A percentile compares a stretch with the other conserved stretches of the same genome.
Conservation (phyloP, 257 asterid genomes). For the Nicotiana tomentosiformis region DNA sequence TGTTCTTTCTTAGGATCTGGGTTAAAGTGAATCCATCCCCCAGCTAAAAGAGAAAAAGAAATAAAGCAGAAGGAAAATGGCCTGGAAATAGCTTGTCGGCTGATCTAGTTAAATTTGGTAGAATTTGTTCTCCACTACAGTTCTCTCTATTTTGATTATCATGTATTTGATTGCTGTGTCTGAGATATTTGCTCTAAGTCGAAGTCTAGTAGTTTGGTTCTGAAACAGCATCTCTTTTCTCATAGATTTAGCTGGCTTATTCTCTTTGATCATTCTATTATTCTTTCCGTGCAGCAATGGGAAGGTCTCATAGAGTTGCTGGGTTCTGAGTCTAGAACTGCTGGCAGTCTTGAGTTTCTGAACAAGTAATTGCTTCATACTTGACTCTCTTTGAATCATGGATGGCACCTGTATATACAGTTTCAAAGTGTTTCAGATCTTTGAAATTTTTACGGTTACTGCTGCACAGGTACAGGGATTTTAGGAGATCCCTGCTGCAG, state of each 20-base stretch:
- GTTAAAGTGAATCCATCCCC: background rate
- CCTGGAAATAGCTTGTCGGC: background rate
- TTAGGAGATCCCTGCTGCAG: slow-evolving; percentile 74
- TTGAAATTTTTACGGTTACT: background rate
- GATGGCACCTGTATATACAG: background rate
- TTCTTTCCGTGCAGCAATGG: slow-evolving; percentile 67
- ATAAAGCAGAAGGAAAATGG: background rate
- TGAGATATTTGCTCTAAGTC: background rate
- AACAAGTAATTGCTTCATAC: slow-evolving; percentile 42
- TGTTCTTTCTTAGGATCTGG: background rate
- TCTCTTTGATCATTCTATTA: background rate
- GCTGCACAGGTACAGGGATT: slow-evolving; percentile 76
- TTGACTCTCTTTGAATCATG: background rate
- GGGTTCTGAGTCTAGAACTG: slow-evolving; percentile 66
- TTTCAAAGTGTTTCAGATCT: background rate
- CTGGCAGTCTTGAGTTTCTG: slow-evolving; percentile 90
- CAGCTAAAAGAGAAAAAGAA: background rate
- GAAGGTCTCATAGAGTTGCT: slow-evolving; percentile 90
- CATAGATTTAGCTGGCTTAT: background rate
- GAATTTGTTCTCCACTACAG: background rate
- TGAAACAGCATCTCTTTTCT: background rate
- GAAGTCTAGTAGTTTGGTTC: background rate
- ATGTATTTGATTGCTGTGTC: background rate
- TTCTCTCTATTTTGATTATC: background rate
- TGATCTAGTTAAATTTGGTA: background rate